phyloP scores from a whole-genome alignment of 805 yeast species.

The Blastobotrys mokoenaii region DNA sequence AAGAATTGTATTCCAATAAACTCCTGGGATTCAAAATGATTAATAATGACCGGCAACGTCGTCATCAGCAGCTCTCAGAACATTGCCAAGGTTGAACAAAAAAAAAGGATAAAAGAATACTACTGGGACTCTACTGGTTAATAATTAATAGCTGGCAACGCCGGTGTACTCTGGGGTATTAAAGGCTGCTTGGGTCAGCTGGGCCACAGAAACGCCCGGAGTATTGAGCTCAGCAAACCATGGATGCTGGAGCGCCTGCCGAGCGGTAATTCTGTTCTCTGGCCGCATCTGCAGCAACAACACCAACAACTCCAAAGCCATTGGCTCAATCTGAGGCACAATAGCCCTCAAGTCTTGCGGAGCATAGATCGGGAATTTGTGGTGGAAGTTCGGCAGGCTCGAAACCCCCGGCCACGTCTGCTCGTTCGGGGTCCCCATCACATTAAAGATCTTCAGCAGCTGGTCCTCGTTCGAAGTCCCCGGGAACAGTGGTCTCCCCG shows the following conservation, averaged over 20 bases:
- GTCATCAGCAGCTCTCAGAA: no score
- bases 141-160: neutral
- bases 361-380: constrained; percentile 74
- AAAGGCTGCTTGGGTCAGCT: neutral
- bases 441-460: constrained; percentile 78
- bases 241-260: constrained; percentile 51
- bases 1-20: no score
- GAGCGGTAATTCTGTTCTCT: constrained; percentile 43
- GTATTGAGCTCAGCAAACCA: constrained; percentile 70
- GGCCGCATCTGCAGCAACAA: constrained; percentile 47
- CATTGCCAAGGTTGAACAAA: no score
- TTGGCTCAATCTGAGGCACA: constrained; percentile 59
- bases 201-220: neutral
- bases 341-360: constrained; percentile 75
- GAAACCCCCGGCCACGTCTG: constrained; percentile 97
- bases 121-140: neutral
- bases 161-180: constrained; percentile 1
- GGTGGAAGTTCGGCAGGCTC: constrained; percentile 76
- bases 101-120: neutral
- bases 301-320: constrained; percentile 60
- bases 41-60: no score
- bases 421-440: constrained; percentile 96
- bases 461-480: constrained; percentile 97
- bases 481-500: constrained; percentile 95
- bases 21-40: no score